Conservation (phyloP, 2,329 filamentous ascomycete genomes). For the Tolypocladium ophioglossoides region DNA sequence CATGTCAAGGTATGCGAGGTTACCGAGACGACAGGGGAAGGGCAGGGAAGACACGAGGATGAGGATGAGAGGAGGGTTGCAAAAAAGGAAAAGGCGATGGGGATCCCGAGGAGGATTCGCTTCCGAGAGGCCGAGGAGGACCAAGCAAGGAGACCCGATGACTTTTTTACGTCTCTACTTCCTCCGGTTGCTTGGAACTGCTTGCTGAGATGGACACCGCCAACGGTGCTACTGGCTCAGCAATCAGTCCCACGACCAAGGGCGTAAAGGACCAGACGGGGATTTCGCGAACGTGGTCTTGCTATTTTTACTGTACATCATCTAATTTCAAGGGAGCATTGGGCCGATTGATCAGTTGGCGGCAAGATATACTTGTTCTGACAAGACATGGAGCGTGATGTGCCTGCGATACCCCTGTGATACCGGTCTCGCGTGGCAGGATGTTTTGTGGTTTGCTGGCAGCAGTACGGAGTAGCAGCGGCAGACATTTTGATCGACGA, state of each 20-base stretch:
- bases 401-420: not conserved
- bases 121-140: conserved; percentile 5
- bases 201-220: not conserved
- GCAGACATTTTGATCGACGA: no score
- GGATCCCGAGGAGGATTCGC: conserved; percentile 1
- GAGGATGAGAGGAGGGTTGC: not conserved
- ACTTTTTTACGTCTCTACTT: not conserved
- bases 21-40: not conserved
- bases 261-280: not conserved
- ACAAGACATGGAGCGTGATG: not conserved
- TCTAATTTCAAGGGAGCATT: conserved; percentile 11
- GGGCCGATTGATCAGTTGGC: conserved; percentile 5
- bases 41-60: not conserved
- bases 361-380: conserved; percentile 7
- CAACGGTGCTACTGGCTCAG: not conserved
- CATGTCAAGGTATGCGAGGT: not conserved
- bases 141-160: conserved; percentile 7
- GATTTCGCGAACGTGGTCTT: not conserved
- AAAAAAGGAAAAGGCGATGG: not conserved
- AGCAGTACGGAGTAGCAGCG: not conserved
- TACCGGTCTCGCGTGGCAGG: not conserved
- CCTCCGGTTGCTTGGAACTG: not conserved
- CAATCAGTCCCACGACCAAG: not conserved
- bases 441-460: not conserved
- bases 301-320: conserved; percentile 13